A percentile compares a stretch with the other conserved stretches of the same genome.
These are phyloP conservation scores for Colletotrichum echinochloae DNA, from an alignment of 2,329 filamentous ascomycete genomes.

Conservation along the genomic window DNA sequence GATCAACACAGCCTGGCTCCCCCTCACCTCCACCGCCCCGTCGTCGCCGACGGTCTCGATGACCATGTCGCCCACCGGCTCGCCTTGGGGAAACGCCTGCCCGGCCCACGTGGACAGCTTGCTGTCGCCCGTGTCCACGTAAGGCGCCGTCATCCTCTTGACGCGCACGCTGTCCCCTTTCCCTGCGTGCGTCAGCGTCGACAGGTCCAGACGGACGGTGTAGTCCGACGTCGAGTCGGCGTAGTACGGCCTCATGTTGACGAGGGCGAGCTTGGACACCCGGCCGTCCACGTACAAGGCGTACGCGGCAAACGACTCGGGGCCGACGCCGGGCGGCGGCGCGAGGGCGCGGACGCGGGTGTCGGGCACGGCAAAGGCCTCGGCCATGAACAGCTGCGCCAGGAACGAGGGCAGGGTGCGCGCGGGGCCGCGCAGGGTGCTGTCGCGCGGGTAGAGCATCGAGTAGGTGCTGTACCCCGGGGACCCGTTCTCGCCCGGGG, in stretches of 20 bases:
- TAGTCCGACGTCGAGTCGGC: constrained; percentile 24
- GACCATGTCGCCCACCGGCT: constrained; percentile 9
- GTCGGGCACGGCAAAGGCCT: constrained; percentile 31
- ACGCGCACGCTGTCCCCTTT: background rate
- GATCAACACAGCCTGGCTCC: constrained; percentile 8
- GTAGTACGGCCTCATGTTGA: constrained; percentile 31
- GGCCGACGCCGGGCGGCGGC: background rate
- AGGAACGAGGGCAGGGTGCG: constrained; percentile 34
- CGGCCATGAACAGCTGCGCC: constrained; percentile 38
- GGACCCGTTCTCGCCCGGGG: constrained; percentile 15
- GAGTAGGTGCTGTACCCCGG: constrained; percentile 41
- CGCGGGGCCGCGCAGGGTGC: constrained; percentile 34
- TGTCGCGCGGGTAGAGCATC: constrained; percentile 41
- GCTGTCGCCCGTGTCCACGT: constrained; percentile 21
- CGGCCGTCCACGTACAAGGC: constrained; percentile 10
- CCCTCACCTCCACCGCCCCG: background rate
- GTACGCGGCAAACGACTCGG: constrained; percentile 14
- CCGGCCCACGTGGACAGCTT: constrained; percentile 4
- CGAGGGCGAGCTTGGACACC: constrained; percentile 16
- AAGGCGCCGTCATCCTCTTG: constrained; percentile 34
- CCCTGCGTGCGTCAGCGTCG: background rate
- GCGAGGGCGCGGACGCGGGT: constrained; percentile 17
- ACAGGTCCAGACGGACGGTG: constrained; percentile 6
- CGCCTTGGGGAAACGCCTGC: constrained; percentile 16
- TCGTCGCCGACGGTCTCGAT: constrained; percentile 7